phyloP scores from a whole-genome alignment of 148 eudicot genomes.

The Rheum nobile region DNA sequence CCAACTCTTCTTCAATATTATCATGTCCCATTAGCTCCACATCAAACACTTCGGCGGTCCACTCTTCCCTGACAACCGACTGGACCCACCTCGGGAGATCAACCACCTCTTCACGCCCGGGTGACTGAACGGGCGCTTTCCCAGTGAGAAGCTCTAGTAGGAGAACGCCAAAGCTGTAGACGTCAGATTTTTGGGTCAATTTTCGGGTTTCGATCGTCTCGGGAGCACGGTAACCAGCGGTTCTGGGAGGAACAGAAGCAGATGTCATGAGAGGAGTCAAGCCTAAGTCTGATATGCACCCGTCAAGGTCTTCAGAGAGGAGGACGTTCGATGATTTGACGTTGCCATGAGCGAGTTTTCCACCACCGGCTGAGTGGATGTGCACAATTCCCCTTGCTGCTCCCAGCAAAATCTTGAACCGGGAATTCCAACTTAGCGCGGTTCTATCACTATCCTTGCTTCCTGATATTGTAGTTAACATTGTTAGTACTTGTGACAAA shows the following conservation, averaged over 20 bases:
- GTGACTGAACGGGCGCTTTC: constrained; percentile 60
- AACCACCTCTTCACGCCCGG: constrained; percentile 60
- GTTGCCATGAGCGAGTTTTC: constrained; percentile 66
- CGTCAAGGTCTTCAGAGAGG: constrained; percentile 51
- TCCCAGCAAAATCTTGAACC: constrained; percentile 63
- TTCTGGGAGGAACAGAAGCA: constrained; percentile 49
- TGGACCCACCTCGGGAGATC: constrained; percentile 94
- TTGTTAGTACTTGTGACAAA: neutral
- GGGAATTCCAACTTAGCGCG: constrained; percentile 61
- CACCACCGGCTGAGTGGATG: constrained; percentile 52
- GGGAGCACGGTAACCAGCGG: constrained; percentile 77
- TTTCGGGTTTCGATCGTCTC: constrained; percentile 54
- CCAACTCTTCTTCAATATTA: constrained; percentile 85
- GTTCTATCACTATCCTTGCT: constrained; percentile 44
- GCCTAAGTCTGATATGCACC: constrained; percentile 70
- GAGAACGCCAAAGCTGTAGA: constrained; percentile 86
- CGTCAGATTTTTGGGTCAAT: constrained; percentile 66
- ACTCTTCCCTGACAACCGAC: constrained; percentile 89
- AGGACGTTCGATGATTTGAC: constrained; percentile 83
- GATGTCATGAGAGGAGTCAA: constrained; percentile 53
- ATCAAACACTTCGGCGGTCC: constrained; percentile 97
- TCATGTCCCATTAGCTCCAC: constrained; percentile 54
- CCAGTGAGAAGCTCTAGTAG: constrained; percentile 87
- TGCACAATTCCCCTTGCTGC: constrained; percentile 79
- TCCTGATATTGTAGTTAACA: constrained; percentile 30